phyloP scores from a whole-genome alignment of 2,329 filamentous ascomycete species.

The Alternaria alternata region DNA sequence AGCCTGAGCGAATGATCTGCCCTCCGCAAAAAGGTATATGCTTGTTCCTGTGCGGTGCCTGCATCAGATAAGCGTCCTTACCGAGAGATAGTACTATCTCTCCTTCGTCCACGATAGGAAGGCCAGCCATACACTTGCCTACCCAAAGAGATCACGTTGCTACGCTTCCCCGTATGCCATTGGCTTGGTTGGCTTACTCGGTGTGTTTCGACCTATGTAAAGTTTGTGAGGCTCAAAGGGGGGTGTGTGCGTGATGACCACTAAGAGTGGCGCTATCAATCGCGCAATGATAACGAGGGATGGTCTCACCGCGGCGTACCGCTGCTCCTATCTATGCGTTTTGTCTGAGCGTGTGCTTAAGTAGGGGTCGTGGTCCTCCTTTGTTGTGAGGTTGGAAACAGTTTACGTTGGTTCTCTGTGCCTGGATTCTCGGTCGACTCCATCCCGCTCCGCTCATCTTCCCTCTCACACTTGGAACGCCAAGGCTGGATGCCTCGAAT shows the following conservation, averaged over 20 bases:
- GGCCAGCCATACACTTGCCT: neutral
- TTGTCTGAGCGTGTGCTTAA: slow-evolving; percentile 19
- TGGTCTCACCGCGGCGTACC: slow-evolving; percentile 31
- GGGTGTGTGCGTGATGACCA: slow-evolving; percentile 28
- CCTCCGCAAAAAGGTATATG: neutral
- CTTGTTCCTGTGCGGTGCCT: neutral
- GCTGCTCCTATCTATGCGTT: slow-evolving; percentile 1
- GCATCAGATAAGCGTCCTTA: slow-evolving; percentile 10
- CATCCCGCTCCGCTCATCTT: slow-evolving; percentile 11
- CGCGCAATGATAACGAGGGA: slow-evolving; percentile 48
- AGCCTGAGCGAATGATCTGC: neutral
- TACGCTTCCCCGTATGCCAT: slow-evolving; percentile 21
- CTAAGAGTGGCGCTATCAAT: slow-evolving; percentile 49
- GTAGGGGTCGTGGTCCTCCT: neutral
- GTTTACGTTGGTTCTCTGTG: neutral
- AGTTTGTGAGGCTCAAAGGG: slow-evolving; percentile 14
- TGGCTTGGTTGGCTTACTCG: slow-evolving; percentile 25
- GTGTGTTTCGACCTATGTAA: slow-evolving; percentile 11
- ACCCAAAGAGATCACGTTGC: slow-evolving; percentile 10
- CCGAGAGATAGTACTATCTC: slow-evolving; percentile 18
- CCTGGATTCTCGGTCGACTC: neutral
- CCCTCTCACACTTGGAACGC: slow-evolving; percentile 13
- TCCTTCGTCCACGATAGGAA: slow-evolving; percentile 45
- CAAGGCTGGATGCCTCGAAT: slow-evolving; percentile 14
- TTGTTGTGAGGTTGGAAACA: neutral